phyloP scores from a whole-genome alignment of 2,329 filamentous ascomycete species.

The Zasmidium angulare region DNA sequence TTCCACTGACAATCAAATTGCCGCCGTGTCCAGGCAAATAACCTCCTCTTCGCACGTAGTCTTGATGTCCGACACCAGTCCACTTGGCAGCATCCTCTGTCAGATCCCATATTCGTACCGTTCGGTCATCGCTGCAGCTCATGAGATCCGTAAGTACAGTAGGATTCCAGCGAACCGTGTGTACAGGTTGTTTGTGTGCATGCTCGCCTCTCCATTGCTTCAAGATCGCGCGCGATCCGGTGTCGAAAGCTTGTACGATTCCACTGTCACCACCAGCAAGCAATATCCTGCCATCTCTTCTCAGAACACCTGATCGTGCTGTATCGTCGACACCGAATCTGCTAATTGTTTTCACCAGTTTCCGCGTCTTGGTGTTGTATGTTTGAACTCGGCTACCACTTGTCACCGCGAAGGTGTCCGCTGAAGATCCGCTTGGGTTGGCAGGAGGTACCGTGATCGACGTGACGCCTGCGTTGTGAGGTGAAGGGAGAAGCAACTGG shows the following conservation, averaged over 20 bases:
- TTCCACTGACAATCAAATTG: slow-evolving; percentile 75
- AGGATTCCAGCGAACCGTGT: slow-evolving; percentile 89
- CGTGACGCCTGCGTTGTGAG: slow-evolving; percentile 84
- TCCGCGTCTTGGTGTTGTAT: slow-evolving; percentile 87
- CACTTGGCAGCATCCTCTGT: slow-evolving; percentile 73
- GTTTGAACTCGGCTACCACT: slow-evolving; percentile 90
- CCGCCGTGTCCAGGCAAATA: slow-evolving; percentile 78
- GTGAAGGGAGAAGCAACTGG: slow-evolving; percentile 83
- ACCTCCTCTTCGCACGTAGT: slow-evolving; percentile 85
- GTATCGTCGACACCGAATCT: slow-evolving; percentile 78
- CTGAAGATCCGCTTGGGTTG: slow-evolving; percentile 38
- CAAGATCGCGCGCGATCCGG: slow-evolving; percentile 82
- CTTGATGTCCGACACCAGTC: slow-evolving; percentile 81
- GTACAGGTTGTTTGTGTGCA: slow-evolving; percentile 82
- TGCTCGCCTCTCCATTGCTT: slow-evolving; percentile 74
- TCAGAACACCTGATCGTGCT: slow-evolving; percentile 83
- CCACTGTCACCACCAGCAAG: slow-evolving; percentile 91
- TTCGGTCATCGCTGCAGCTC: slow-evolving; percentile 88
- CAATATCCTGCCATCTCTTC: slow-evolving; percentile 83
- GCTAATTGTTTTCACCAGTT: slow-evolving; percentile 89
- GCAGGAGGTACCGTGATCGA: slow-evolving; percentile 62
- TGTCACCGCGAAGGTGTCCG: slow-evolving; percentile 86
- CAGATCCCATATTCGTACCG: slow-evolving; percentile 91
- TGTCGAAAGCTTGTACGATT: slow-evolving; percentile 91
- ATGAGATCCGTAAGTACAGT: slow-evolving; percentile 77